Conservation (phyloP, 2,329 filamentous ascomycete genomes). For the Ceratocystis eucalypticola region DNA sequence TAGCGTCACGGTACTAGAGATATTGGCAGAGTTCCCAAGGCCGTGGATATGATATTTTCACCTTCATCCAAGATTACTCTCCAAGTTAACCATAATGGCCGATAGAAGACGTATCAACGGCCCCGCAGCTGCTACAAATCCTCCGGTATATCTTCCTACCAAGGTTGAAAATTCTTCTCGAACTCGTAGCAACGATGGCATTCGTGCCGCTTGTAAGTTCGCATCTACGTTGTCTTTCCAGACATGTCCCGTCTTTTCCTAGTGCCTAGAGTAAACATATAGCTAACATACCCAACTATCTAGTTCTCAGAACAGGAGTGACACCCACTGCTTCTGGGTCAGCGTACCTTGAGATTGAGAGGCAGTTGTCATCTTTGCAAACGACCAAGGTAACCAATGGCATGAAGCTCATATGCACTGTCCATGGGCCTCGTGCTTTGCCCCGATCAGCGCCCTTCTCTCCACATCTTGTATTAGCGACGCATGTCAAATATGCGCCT, state of each 20-base stretch:
- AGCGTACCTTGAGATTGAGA: conserved; percentile 61
- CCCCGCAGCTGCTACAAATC: conserved; percentile 60
- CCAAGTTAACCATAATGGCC: conserved; percentile 38
- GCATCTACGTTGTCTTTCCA: not conserved
- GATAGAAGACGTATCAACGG: conserved; percentile 87
- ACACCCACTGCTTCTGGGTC: conserved; percentile 90
- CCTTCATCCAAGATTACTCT: not conserved
- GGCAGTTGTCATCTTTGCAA: conserved; percentile 27
- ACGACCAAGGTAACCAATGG: conserved; percentile 41
- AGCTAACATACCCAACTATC: not conserved
- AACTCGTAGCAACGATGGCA: conserved; percentile 50
- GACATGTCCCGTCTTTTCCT: no score
- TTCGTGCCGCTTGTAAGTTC: conserved; percentile 72
- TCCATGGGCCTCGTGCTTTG: conserved; percentile 83
- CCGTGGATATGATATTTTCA: not conserved
- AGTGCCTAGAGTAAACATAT: not conserved
- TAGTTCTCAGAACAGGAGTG: conserved; percentile 80
- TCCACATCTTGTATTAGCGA: conserved; percentile 79
- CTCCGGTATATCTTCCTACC: conserved; percentile 53
- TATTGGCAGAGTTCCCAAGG: not conserved
- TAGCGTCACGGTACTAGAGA: not conserved
- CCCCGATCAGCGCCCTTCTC: conserved; percentile 84
- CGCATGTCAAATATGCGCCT: conserved; percentile 91
- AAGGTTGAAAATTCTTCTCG: conserved; percentile 31
- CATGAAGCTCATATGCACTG: conserved; percentile 82